Evolutionary conservation across 495 filamentous ascomycete genomes (phyloP).

Genomic region (Aspergillus ellipticus): DNA sequence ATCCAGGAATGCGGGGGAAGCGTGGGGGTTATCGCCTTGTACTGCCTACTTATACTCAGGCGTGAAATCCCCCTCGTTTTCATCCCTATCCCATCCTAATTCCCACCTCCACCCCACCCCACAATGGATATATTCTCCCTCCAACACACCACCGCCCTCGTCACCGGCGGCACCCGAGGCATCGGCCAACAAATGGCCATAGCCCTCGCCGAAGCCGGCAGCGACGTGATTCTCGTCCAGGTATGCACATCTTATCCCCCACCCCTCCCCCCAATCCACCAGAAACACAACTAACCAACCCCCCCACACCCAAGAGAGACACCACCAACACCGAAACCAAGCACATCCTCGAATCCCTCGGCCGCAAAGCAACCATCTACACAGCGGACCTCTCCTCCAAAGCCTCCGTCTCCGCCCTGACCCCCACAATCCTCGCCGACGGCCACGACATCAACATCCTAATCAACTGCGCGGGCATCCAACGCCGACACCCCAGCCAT

Average conservation of each 20-base stretch:
- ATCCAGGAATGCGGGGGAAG: neutral
- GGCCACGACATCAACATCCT: conserved; percentile 64
- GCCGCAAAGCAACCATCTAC: conserved; percentile 65
- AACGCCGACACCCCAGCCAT: conserved; percentile 67
- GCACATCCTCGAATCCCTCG: conserved; percentile 35
- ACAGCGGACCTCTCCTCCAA: conserved; percentile 63
- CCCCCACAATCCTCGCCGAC: conserved; percentile 58
- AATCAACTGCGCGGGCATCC: conserved; percentile 83
- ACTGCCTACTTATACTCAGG: neutral
- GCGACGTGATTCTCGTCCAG: conserved; percentile 51
- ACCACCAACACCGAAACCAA: conserved; percentile 54
- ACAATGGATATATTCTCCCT: conserved; percentile 10
- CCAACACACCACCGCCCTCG: conserved; percentile 2
- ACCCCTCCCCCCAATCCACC: neutral
- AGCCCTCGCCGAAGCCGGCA: conserved; percentile 9
- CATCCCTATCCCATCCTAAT: too few species aligned
- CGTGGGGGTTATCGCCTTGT: neutral
- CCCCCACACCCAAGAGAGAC: neutral
- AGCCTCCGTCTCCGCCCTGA: conserved; percentile 51
- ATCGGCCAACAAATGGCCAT: conserved; percentile 7
- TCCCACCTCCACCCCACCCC: neutral
- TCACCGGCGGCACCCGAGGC: conserved; percentile 5
- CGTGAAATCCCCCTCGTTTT: neutral
- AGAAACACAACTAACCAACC: neutral
- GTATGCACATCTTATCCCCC: too few species aligned